Conservation (phyloP, 208 protist genomes). For the Acanthamoeba castellanii region DNA sequence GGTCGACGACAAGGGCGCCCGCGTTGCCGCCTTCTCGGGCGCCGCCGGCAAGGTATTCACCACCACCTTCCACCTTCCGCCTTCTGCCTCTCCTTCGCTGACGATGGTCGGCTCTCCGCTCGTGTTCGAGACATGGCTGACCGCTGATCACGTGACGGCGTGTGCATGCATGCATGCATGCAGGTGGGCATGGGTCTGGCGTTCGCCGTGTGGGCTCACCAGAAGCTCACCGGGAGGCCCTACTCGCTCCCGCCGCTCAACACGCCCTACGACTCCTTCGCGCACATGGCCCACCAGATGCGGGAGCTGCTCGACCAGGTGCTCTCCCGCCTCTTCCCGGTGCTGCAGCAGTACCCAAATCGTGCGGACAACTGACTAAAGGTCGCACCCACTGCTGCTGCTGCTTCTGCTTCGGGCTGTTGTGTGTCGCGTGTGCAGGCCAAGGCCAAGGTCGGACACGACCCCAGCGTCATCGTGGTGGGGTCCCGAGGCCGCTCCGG, state of each 20-base stretch:
- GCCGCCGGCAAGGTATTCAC: constrained; percentile 83
- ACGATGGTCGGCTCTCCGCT: too few species aligned
- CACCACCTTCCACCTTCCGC: background rate
- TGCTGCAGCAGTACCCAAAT: too few species aligned
- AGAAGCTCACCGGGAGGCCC: background rate
- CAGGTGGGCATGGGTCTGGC: constrained; percentile 83
- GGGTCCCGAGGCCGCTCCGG: constrained; percentile 84
- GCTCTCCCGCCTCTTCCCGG: background rate
- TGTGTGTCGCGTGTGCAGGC: background rate
- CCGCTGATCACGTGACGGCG: too few species aligned
- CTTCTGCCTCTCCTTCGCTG: too few species aligned
- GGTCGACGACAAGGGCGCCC: constrained; percentile 79
- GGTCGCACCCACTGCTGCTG: too few species aligned
- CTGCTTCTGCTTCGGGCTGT: background rate
- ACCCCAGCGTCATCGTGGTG: constrained; percentile 81
- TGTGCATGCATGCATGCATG: background rate
- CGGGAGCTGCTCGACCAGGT: constrained; percentile 31
- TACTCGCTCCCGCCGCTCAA: background rate
- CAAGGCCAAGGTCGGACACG: constrained; percentile 3
- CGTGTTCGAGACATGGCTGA: too few species aligned
- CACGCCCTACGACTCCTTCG: constrained; percentile 26
- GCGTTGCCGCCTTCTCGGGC: constrained; percentile 86
- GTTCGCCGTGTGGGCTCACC: constrained; percentile 52
- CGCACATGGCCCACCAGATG: background rate
- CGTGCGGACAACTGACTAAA: too few species aligned